Evolutionary conservation across 2,329 filamentous ascomycete species (phyloP).

Genomic region (Cyphellophora attinorum): DNA sequence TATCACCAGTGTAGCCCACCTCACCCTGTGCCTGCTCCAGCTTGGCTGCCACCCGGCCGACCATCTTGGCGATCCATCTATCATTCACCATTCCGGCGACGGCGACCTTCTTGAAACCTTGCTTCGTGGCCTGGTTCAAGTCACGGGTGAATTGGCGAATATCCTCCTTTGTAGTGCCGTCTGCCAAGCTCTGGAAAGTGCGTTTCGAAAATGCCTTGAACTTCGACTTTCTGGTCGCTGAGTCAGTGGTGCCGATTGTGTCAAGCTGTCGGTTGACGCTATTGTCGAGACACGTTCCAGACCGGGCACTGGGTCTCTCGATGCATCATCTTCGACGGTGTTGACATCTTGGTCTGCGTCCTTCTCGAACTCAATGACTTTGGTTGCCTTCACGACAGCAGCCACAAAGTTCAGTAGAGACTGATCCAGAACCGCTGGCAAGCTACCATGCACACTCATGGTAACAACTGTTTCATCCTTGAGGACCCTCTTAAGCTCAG

Average conservation of each 20-base stretch:
- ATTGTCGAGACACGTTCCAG: too few relatives aligned
- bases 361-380: slow-evolving; percentile 45
- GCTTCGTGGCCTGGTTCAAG: slow-evolving; percentile 27
- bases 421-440: slow-evolving; percentile 43
- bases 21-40: slow-evolving; percentile 41
- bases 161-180: slow-evolving; percentile 17
- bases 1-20: slow-evolving; percentile 39
- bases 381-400: slow-evolving; percentile 47
- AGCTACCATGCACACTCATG: slow-evolving; percentile 37
- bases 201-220: slow-evolving; percentile 5
- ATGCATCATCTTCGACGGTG: too few relatives aligned
- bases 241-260: background rate
- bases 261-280: slow-evolving; percentile 1
- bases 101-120: slow-evolving; percentile 37
- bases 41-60: slow-evolving; percentile 41
- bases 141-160: slow-evolving; percentile 22
- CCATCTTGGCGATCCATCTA: slow-evolving; percentile 45
- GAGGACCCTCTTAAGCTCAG: slow-evolving; percentile 28
- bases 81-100: slow-evolving; percentile 42
- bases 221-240: background rate
- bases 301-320: too few relatives aligned
- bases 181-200: background rate
- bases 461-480: slow-evolving; percentile 41
- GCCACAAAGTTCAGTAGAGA: slow-evolving; percentile 45
- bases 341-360: slow-evolving; percentile 22